A percentile compares a stretch with the other conserved stretches of the same genome.
phyloP scores from a whole-genome alignment of 768 basidiomycete species.

The Tylopilus intermedius region DNA sequence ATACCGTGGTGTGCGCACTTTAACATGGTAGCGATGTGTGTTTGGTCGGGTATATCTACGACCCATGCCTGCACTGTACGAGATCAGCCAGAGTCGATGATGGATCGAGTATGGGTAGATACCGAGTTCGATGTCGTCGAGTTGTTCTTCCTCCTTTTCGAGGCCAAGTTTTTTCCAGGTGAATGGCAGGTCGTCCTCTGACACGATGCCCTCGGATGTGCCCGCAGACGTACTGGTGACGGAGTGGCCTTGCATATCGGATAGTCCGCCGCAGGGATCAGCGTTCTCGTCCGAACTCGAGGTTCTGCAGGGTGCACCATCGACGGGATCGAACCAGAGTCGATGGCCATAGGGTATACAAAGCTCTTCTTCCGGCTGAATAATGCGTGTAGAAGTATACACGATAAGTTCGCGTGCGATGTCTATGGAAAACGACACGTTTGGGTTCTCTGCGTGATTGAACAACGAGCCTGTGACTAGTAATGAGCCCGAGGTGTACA shows the following conservation, averaged over 20 bases:
- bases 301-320: not conserved
- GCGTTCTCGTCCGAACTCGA: not conserved
- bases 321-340: conserved; percentile 57
- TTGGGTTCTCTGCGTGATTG: conserved; percentile 69
- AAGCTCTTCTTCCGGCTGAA: conserved; percentile 64
- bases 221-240: not conserved
- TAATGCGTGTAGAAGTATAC: conserved; percentile 51
- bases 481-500: not conserved
- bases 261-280: conserved; percentile 8
- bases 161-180: conserved; percentile 52
- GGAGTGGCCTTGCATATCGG: conserved; percentile 1
- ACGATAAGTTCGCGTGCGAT: conserved; percentile 51
- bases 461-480: conserved; percentile 63
- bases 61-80: conserved; percentile 67
- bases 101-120: not conserved
- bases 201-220: conserved; percentile 43
- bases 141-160: conserved; percentile 56
- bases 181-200: conserved; percentile 64
- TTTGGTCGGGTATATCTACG: conserved; percentile 63
- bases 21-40: conserved; percentile 54
- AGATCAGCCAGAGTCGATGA: not conserved
- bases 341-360: conserved; percentile 74
- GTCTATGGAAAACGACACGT: conserved; percentile 63
- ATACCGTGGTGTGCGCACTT: conserved; percentile 38
- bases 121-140: conserved; percentile 45